Evolutionary conservation across 2,329 filamentous ascomycete species (phyloP).

Genomic region (Pseudogymnoascus sp.): DNA sequence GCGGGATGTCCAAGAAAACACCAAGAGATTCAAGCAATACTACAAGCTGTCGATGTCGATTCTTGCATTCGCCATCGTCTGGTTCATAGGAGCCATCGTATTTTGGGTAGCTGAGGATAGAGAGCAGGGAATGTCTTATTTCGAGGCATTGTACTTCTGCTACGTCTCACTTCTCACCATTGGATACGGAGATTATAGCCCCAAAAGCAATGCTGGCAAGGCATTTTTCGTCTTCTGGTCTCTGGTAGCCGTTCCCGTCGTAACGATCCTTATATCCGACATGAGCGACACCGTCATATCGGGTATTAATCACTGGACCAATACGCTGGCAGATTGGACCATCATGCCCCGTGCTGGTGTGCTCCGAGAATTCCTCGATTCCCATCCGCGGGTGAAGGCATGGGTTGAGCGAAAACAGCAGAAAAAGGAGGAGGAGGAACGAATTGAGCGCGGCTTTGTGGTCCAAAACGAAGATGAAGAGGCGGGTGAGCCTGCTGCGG

Average conservation of each 20-base stretch:
- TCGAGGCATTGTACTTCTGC: constrained; percentile 60
- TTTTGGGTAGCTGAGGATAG: constrained; percentile 53
- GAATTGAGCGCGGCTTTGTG: constrained; percentile 30
- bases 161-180: constrained; percentile 62
- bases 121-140: constrained; percentile 49
- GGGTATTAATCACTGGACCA: constrained; percentile 54
- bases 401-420: constrained; percentile 33
- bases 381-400: constrained; percentile 35
- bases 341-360: constrained; percentile 54
- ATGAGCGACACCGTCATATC: constrained; percentile 58
- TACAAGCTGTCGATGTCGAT: constrained; percentile 49
- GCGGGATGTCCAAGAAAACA: constrained; percentile 55
- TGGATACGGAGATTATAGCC: constrained; percentile 60
- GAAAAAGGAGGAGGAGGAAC: constrained; percentile 34
- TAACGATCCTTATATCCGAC: constrained; percentile 58
- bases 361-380: constrained; percentile 42
- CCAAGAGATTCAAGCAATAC: constrained; percentile 50
- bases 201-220: constrained; percentile 55
- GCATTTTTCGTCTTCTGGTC: constrained; percentile 67
- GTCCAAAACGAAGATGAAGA: constrained; percentile 29
- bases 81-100: constrained; percentile 56
- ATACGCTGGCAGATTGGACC: constrained; percentile 54
- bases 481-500: constrained; percentile 11
- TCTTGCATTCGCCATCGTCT: constrained; percentile 52
- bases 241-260: constrained; percentile 58